Conservation (phyloP, 805 yeast genomes). For the Torulaspora delbrueckii region DNA sequence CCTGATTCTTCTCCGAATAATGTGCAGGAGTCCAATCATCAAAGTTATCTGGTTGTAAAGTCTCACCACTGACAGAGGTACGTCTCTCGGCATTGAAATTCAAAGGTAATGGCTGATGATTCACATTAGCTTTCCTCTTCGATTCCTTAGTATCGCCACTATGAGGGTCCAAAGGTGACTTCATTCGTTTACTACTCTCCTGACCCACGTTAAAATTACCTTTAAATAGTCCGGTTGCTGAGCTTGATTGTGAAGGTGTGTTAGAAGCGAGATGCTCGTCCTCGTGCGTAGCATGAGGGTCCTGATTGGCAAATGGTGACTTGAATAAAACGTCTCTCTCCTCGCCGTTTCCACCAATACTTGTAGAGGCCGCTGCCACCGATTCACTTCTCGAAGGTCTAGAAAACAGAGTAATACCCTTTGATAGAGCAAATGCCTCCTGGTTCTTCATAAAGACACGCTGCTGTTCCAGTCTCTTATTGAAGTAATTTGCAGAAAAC, state of each 20-base stretch:
- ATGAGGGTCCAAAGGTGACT: constrained; percentile 21
- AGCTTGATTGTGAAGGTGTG: constrained; percentile 5
- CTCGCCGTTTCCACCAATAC: constrained; percentile 9
- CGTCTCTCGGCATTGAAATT: constrained; percentile 77
- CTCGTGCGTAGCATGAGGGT: constrained; percentile 48
- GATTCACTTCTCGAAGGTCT: constrained; percentile 37
- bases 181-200: constrained; percentile 17
- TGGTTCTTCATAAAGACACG: constrained; percentile 49
- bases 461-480: constrained; percentile 55
- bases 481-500: constrained; percentile 72
- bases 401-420: constrained; percentile 46
- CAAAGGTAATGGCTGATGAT: constrained; percentile 42
- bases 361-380: constrained; percentile 30
- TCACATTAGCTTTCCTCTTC: constrained; percentile 15
- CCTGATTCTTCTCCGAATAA: constrained; percentile 50
- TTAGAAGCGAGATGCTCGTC: constrained; percentile 4
- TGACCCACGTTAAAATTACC: constrained; percentile 29
- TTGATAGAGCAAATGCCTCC: constrained; percentile 37
- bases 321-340: constrained; percentile 40
- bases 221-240: constrained; percentile 24
- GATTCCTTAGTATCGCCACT: constrained; percentile 9
- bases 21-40: constrained; percentile 70
- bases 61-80: constrained; percentile 87
- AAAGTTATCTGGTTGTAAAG: constrained; percentile 69
- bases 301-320: constrained; percentile 59